Conservation (phyloP, 179 eudicot species). For the Carnegiea gigantea region DNA sequence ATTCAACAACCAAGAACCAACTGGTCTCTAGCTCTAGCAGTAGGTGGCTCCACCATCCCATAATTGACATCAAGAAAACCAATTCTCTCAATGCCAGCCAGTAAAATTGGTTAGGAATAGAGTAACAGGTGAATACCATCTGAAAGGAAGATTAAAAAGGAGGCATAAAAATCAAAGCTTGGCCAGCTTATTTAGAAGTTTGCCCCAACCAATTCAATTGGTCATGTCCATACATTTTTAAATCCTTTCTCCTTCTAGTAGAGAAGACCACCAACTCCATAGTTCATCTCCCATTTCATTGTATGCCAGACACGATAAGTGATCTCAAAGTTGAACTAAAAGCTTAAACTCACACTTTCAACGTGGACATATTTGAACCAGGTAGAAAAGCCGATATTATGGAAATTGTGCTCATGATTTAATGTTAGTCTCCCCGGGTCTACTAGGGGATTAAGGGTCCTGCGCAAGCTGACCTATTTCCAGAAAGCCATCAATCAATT, state of each 20-base stretch:
- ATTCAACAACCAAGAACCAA: conserved; percentile 8
- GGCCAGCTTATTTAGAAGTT: neutral
- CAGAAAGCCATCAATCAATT: neutral
- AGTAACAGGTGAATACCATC: neutral
- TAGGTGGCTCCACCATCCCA: neutral
- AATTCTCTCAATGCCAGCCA: neutral
- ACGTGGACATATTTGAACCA: neutral
- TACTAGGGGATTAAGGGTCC: neutral
- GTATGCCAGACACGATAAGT: neutral
- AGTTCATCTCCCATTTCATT: neutral
- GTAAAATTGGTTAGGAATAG: neutral
- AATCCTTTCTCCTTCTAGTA: neutral
- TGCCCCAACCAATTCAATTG: neutral
- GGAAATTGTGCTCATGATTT: neutral
- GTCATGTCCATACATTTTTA: neutral
- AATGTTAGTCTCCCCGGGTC: neutral
- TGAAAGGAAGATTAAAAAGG: neutral
- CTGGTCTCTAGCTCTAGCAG: neutral
- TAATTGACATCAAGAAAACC: neutral
- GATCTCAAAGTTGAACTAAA: neutral
- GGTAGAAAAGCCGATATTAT: neutral
- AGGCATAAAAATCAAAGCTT: neutral
- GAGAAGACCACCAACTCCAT: neutral
- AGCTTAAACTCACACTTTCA: neutral
- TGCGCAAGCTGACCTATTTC: neutral